Evolutionary conservation across 148 eudicot genomes (phyloP).

Genomic region (Camellia granthamiana): DNA sequence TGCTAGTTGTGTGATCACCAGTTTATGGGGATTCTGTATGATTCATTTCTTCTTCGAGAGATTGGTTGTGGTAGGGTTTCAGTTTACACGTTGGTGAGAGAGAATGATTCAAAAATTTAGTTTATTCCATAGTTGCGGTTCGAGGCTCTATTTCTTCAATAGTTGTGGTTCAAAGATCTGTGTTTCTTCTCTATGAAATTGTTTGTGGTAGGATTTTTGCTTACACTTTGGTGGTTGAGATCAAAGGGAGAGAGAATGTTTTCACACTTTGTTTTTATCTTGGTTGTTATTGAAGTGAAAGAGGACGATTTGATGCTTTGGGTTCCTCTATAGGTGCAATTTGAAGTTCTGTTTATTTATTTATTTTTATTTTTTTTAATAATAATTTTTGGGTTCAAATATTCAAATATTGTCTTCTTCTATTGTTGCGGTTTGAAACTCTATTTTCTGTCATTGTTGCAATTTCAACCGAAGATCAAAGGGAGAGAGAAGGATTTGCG

Average conservation of each 20-base stretch:
- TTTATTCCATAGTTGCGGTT: background rate
- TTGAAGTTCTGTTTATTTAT: background rate
- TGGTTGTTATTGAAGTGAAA: no score
- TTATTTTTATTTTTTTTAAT: no score
- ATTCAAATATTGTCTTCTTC: background rate
- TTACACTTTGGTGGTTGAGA: background rate
- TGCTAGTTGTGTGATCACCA: background rate
- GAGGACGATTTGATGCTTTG: background rate
- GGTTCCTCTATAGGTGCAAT: background rate
- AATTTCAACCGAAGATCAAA: no score
- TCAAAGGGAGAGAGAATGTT: background rate
- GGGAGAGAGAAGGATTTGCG: no score
- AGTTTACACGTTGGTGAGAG: background rate
- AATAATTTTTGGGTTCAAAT: no score
- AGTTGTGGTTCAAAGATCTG: background rate
- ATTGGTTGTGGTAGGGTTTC: background rate
- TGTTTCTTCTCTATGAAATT: no score
- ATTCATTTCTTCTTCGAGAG: no score
- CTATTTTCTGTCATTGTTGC: no score
- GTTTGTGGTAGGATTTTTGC: background rate
- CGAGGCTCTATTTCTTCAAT: background rate
- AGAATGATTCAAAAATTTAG: background rate
- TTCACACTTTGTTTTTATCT: no score
- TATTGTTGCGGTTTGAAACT: no score
- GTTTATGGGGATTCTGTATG: background rate